A percentile compares a stretch with the other conserved stretches of the same genome.
These are phyloP conservation scores for Leucosporidium scottii DNA, from an alignment of 768 basidiomycete genomes.

Conservation along the genomic window DNA sequence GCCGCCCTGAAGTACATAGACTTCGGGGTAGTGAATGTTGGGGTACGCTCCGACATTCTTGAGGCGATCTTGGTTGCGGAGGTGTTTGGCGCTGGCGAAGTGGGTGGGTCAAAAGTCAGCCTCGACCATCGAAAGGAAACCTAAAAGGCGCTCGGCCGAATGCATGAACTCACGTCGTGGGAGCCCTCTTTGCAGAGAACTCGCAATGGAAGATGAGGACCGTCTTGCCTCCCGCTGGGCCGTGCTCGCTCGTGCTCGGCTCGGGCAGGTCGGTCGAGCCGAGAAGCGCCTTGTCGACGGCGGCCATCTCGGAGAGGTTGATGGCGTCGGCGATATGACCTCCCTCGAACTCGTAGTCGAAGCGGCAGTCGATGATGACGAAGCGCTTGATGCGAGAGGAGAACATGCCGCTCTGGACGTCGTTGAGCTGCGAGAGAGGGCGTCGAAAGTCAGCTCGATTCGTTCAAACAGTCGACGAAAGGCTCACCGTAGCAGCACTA, in stretches of 20 bases:
- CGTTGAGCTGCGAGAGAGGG: conserved; percentile 55
- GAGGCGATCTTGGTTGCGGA: conserved; percentile 81
- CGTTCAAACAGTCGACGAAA: conserved; percentile 23
- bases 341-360: conserved; percentile 90
- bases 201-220: conserved; percentile 96
- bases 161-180: conserved; percentile 68
- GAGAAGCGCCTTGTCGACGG: conserved; percentile 74
- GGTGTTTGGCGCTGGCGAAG: conserved; percentile 70
- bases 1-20: conserved; percentile 94
- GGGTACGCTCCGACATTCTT: conserved; percentile 83
- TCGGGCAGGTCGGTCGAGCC: conserved; percentile 36
- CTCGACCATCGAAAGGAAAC: neutral
- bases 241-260: conserved; percentile 49
- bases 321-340: conserved; percentile 88
- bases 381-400: conserved; percentile 56
- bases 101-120: conserved; percentile 10
- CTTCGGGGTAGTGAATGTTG: conserved; percentile 86
- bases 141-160: neutral
- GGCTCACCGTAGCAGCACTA: conserved; percentile 62
- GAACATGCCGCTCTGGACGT: conserved; percentile 68
- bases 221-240: conserved; percentile 57
- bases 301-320: conserved; percentile 75
- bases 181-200: conserved; percentile 89
- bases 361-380: conserved; percentile 89
- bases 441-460: conserved; percentile 11